Evolutionary conservation across 768 basidiomycete species (phyloP).

Genomic region (Pleurotus platypus): DNA sequence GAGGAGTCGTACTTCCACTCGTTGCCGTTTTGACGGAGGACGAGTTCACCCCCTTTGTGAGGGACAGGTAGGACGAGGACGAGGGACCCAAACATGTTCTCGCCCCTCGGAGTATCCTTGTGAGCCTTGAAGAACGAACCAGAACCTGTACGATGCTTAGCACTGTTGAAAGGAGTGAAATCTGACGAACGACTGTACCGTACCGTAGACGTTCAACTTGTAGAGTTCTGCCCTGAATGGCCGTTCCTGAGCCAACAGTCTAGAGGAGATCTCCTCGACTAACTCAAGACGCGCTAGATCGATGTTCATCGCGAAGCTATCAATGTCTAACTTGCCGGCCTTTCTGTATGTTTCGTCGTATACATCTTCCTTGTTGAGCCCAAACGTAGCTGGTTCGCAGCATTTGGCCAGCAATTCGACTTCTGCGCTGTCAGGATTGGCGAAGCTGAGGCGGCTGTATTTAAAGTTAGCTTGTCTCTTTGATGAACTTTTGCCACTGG

Average conservation of each 20-base stretch:
- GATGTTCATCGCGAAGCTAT: slow-evolving; percentile 22
- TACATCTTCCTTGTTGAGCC: slow-evolving; percentile 23
- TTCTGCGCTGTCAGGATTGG: not conserved
- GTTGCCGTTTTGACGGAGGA: slow-evolving; percentile 28
- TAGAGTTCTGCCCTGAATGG: slow-evolving; percentile 26
- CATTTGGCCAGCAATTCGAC: slow-evolving; percentile 24
- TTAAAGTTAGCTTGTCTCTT: not conserved
- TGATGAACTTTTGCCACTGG: not conserved
- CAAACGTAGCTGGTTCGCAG: slow-evolving; percentile 30
- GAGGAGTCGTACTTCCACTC: slow-evolving; percentile 37
- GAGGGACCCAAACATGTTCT: slow-evolving; percentile 48
- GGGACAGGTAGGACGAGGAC: slow-evolving; percentile 45
- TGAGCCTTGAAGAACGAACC: slow-evolving; percentile 49
- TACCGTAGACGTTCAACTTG: slow-evolving; percentile 37
- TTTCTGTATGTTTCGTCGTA: slow-evolving; percentile 32
- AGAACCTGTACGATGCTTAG: slow-evolving; percentile 22
- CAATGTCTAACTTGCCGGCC: slow-evolving; percentile 27
- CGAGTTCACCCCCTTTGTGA: slow-evolving; percentile 41
- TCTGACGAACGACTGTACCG: not conserved
- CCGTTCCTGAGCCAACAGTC: slow-evolving; percentile 14
- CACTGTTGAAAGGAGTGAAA: not conserved
- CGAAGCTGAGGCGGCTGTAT: not conserved
- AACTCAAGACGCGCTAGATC: slow-evolving; percentile 20
- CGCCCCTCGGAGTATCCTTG: slow-evolving; percentile 41
- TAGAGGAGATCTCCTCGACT: slow-evolving; percentile 18